phyloP scores from a whole-genome alignment of 1,284 basidiomycete species.

The Cutaneotrichosporon sp. region DNA sequence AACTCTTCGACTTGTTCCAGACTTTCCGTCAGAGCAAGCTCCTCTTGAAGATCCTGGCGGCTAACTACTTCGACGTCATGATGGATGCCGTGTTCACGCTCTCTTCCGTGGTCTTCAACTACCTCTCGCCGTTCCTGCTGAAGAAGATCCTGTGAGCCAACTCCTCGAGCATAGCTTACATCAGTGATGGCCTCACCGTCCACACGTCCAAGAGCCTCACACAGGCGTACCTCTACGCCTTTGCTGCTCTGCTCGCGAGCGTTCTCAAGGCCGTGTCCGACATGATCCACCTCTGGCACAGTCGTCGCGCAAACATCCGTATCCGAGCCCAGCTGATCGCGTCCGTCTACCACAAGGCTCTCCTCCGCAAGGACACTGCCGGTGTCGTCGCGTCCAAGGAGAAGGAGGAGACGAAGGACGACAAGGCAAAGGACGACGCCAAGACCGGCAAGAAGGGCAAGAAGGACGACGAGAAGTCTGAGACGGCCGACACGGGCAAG shows the following conservation, averaged over 20 bases:
- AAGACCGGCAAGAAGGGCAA: constrained; percentile 24
- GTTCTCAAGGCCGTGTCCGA: constrained; percentile 65
- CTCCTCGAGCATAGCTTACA: neutral
- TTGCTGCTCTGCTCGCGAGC: constrained; percentile 65
- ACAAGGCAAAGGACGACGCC: constrained; percentile 44
- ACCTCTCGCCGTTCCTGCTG: constrained; percentile 55
- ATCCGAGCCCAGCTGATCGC: constrained; percentile 71
- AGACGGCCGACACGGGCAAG: constrained; percentile 55
- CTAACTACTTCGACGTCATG: constrained; percentile 71
- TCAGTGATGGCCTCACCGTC: neutral
- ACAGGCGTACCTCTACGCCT: constrained; percentile 68
- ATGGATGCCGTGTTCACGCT: constrained; percentile 69
- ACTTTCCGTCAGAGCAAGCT: constrained; percentile 56
- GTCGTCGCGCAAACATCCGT: constrained; percentile 68
- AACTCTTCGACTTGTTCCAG: constrained; percentile 63
- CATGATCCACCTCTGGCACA: constrained; percentile 74
- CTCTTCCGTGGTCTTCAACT: constrained; percentile 67
- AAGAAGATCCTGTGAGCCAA: constrained; percentile 54
- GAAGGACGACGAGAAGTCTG: constrained; percentile 46
- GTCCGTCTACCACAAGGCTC: constrained; percentile 84
- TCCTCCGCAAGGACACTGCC: constrained; percentile 80
- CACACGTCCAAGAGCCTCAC: neutral
- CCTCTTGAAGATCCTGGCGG: constrained; percentile 63
- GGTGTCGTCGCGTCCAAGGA: constrained; percentile 66
- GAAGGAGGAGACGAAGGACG: constrained; percentile 50